Base-by-base conservation (phyloP, 1,139 yeast species). In the Meyerozyma sp. region DNA sequence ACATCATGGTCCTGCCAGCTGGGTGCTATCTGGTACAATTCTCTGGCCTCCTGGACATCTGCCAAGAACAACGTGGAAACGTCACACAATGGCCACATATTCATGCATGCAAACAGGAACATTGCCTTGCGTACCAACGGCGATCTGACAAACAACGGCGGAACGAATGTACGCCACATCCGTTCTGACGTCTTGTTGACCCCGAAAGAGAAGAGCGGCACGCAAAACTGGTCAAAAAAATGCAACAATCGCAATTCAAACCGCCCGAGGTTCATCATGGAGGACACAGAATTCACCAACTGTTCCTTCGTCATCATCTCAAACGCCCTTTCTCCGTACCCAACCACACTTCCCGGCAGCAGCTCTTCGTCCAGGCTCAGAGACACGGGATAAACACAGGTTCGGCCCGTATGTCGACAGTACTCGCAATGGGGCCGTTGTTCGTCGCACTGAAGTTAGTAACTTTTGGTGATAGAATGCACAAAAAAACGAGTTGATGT, bases 401-500 rank as follows among this genome's bases (percentile, higher is more conserved):
- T 45, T 32, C 71, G 49, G 14, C 49, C 48, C 9, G 70, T 66
- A 42, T 65, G 65, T 3, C 39, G 40, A 46, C 75, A 68, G 47
- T 69, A 69, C 44, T 69, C 74, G 55, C 75, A 69, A 9, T 10
- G 16, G 3, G 75, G 23, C 8, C 23, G 6, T 21, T 21, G 23
- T 21, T 21, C 23, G 23, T 21, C 23, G 8, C 23, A 21, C 23
- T 3, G 8, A 21, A 21, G 75, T 43, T 56, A 57, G 3, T 46
- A 21, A 21, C 6, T 21, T 6, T 21, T 3, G n/a, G n/a, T n/a
- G n/a, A n/a, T n/a, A 16, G 3, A 16, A 16, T 16, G 18, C 18
- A 16, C 18, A 16, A 16, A 27, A 10, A 10, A 27, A 27, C 3
- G 30, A 10, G n/a, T 4, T 30, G 9, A n/a, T 13, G 34, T n/a